Percentiles rank a stretch among this genome's conserved stretches.
phyloP scores from a whole-genome alignment of 1,139 yeast species.

The Meyerozyma carpophila region DNA sequence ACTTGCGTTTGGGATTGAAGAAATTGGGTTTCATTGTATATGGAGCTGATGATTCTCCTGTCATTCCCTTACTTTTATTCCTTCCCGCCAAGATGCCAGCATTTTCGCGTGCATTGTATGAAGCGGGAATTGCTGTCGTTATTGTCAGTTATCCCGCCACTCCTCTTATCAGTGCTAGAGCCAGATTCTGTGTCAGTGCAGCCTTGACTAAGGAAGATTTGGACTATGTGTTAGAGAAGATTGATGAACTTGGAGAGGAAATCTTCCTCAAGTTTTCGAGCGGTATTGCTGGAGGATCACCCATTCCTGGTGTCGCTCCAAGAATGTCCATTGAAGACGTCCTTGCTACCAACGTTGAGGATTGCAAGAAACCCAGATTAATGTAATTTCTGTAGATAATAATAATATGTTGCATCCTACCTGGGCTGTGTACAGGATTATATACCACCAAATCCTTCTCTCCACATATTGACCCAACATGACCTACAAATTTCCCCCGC shows the following conservation, averaged over 20 bases:
- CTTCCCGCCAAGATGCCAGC: slow-evolving; percentile 95
- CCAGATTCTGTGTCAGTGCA: slow-evolving; percentile 87
- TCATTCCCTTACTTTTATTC: slow-evolving; percentile 80
- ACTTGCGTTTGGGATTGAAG: slow-evolving; percentile 83
- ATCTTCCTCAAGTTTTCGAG: slow-evolving; percentile 73
- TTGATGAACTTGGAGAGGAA: slow-evolving; percentile 76
- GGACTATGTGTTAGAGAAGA: slow-evolving; percentile 68
- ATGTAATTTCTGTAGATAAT: neutral
- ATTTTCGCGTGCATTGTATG: slow-evolving; percentile 74
- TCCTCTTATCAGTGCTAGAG: slow-evolving; percentile 84
- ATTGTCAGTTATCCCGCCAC: slow-evolving; percentile 98
- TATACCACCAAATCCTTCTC: neutral
- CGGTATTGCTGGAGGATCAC: slow-evolving; percentile 67
- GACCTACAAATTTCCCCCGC: slow-evolving; percentile 24
- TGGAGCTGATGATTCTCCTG: slow-evolving; percentile 97
- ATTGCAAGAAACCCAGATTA: slow-evolving; percentile 44
- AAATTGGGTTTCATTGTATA: slow-evolving; percentile 89
- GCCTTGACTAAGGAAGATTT: slow-evolving; percentile 91
- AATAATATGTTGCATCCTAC: neutral
- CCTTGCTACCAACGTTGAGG: slow-evolving; percentile 65
- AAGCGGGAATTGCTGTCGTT: slow-evolving; percentile 83
- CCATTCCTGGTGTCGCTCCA: slow-evolving; percentile 54
- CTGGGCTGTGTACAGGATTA: neutral
- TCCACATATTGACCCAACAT: slow-evolving; percentile 4
- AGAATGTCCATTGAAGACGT: slow-evolving; percentile 78